phyloP scores from a whole-genome alignment of 1,284 basidiomycete species.

The Marasmius sp. region DNA sequence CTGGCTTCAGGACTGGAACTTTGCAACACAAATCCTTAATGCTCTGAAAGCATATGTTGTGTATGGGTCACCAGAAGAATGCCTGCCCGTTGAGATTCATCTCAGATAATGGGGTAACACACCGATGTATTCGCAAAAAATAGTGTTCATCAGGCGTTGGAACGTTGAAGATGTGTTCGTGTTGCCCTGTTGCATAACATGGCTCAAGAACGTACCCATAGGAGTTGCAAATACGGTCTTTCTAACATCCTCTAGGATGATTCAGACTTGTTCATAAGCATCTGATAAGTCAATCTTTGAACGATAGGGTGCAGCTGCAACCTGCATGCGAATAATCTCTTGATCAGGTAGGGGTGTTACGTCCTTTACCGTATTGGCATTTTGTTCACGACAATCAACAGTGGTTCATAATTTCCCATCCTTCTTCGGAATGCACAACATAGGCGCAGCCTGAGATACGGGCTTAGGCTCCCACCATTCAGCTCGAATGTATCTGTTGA shows the following conservation, averaged over 20 bases:
- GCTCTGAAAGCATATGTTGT: constrained; percentile 13
- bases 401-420: constrained; percentile 14
- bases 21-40: constrained; percentile 7
- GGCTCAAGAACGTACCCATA: constrained; percentile 17
- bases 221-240: constrained; percentile 19
- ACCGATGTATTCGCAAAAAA: constrained; percentile 28
- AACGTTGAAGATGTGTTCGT: constrained; percentile 19
- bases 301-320: background rate
- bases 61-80: constrained; percentile 12
- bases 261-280: constrained; percentile 14
- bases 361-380: constrained; percentile 29
- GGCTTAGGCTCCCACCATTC: constrained; percentile 9
- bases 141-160: constrained; percentile 21
- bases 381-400: constrained; percentile 1
- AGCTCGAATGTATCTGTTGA: constrained; percentile 21
- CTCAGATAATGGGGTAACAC: constrained; percentile 19
- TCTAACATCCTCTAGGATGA: constrained; percentile 8
- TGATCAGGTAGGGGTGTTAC: constrained; percentile 29
- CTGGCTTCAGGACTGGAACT: constrained; percentile 9
- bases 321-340: constrained; percentile 4
- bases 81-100: constrained; percentile 14
- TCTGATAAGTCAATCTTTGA: constrained; percentile 10
- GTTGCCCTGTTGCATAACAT: constrained; percentile 16
- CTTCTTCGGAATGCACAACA: constrained; percentile 29
- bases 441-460: constrained; percentile 19